These are phyloP conservation scores for Colletotrichum chlorophyti DNA, from an alignment of 2,329 filamentous ascomycete species.

Conservation along the genomic window DNA sequence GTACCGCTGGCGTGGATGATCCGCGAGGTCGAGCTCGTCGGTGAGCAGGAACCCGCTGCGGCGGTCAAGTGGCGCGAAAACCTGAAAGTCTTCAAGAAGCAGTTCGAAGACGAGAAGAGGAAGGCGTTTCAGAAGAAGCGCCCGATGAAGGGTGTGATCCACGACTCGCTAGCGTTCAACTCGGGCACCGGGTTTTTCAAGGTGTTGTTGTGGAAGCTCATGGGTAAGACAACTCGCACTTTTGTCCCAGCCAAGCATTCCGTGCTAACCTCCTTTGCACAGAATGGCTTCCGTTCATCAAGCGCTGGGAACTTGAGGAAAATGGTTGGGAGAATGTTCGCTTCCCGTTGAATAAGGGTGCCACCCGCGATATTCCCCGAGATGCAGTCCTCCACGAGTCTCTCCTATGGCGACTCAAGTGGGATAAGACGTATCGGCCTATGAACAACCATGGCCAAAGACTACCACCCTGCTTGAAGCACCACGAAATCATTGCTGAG, in stretches of 20 bases:
- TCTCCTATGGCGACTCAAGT: constrained; percentile 40
- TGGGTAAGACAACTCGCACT: constrained; percentile 41
- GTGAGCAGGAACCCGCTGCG: constrained; percentile 36
- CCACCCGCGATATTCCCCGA: constrained; percentile 45
- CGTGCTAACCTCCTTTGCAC: neutral
- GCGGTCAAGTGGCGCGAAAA: constrained; percentile 44
- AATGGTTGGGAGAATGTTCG: constrained; percentile 41
- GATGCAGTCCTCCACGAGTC: constrained; percentile 48
- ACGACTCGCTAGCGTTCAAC: constrained; percentile 47
- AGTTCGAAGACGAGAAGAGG: constrained; percentile 30
- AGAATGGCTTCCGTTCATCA: constrained; percentile 48
- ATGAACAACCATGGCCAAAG: constrained; percentile 42
- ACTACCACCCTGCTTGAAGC: constrained; percentile 40
- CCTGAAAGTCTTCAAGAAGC: constrained; percentile 36
- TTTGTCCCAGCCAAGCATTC: fast-evolving
- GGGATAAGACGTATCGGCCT: constrained; percentile 37
- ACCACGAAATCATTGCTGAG: constrained; percentile 3
- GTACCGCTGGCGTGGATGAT: constrained; percentile 61
- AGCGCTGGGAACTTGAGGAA: constrained; percentile 46
- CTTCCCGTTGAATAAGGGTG: constrained; percentile 46
- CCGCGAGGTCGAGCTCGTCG: constrained; percentile 50
- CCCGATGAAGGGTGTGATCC: constrained; percentile 42
- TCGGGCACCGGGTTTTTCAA: constrained; percentile 44
- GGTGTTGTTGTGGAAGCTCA: constrained; percentile 49
- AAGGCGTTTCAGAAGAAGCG: no score